Percentiles rank a stretch among this genome's conserved stretches.
These are phyloP conservation scores for Lenwebbia sp. DNA, from an alignment of 345 rosid species.

Conservation along the genomic window DNA sequence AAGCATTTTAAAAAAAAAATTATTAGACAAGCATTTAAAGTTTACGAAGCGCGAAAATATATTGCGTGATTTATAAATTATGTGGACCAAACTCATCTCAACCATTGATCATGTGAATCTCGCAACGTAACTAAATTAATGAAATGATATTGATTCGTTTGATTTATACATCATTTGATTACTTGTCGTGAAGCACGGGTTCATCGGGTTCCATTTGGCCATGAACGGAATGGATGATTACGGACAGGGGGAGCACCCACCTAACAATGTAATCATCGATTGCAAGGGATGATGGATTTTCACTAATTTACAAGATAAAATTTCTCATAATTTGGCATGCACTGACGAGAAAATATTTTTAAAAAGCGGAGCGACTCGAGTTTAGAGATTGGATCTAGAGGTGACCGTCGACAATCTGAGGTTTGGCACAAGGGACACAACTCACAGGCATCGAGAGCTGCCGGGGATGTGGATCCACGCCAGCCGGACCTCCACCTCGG, in stretches of 20 bases:
- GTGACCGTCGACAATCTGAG: not conserved
- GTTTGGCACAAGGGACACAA: not conserved
- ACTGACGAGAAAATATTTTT: not conserved
- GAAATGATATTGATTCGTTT: too few relatives aligned
- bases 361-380: not conserved
- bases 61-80: too few relatives aligned
- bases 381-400: not conserved
- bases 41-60: too few relatives aligned
- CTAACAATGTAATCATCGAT: not conserved
- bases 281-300: too few relatives aligned
- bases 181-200: not conserved
- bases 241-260: not conserved
- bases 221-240: not conserved
- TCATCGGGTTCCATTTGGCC: not conserved
- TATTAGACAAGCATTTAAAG: too few relatives aligned
- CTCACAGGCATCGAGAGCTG: not conserved
- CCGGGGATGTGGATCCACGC: slow-evolving; percentile 52
- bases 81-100: too few relatives aligned
- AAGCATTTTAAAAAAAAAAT: too few relatives aligned
- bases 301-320: not conserved
- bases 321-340: not conserved
- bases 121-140: too few relatives aligned
- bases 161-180: too few relatives aligned
- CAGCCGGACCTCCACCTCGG: slow-evolving; percentile 56
- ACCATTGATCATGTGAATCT: too few relatives aligned